phyloP scores from a whole-genome alignment of 345 rosid species.

The Rhizophora mangle region DNA sequence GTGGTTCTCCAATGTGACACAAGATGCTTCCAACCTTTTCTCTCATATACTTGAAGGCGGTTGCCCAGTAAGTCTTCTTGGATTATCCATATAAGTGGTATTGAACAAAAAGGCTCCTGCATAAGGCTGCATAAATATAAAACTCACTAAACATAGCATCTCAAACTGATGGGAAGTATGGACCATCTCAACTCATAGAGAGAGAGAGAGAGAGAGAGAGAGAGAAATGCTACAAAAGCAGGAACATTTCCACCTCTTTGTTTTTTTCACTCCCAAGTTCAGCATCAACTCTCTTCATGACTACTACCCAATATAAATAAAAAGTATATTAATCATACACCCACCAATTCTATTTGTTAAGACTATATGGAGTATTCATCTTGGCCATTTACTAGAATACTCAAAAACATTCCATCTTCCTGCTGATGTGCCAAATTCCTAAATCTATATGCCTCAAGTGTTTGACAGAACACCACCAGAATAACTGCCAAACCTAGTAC shows the following conservation, averaged over 20 bases:
- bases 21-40: constrained; percentile 57
- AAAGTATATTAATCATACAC: background rate
- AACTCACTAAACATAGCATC: constrained; percentile 49
- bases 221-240: background rate
- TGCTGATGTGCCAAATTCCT: background rate
- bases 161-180: constrained; percentile 21
- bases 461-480: background rate
- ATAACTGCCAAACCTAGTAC: background rate
- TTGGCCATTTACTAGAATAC: background rate
- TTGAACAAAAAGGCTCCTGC: constrained; percentile 93
- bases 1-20: constrained; percentile 68
- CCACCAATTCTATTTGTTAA: background rate
- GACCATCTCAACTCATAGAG: constrained; percentile 6
- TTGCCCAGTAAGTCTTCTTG: constrained; percentile 85
- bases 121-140: constrained; percentile 87
- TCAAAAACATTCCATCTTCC: background rate
- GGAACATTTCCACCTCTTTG: too few species aligned
- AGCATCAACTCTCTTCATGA: background rate
- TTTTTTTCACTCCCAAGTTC: background rate
- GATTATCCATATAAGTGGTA: constrained; percentile 90
- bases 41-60: constrained; percentile 64
- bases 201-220: background rate
- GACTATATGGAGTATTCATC: background rate
- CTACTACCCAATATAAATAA: background rate
- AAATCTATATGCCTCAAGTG: background rate